Evolutionary conservation across 1,139 yeast species (phyloP).

Genomic region (Yarrowia galli): DNA sequence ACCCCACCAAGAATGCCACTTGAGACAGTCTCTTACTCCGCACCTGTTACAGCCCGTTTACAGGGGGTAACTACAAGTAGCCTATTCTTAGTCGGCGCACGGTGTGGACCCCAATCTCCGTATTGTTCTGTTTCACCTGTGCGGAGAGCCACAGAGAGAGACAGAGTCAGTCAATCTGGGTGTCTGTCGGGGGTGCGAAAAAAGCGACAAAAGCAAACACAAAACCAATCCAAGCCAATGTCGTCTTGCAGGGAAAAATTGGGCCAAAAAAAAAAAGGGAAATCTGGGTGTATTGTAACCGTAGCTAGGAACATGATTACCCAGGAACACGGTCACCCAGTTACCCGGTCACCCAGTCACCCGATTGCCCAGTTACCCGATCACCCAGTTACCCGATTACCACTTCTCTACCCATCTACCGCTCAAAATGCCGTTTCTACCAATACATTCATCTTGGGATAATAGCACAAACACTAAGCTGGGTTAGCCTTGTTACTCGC

Average conservation of each 20-base stretch:
- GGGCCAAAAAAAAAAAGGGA: no score
- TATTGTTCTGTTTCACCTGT: constrained; percentile 19
- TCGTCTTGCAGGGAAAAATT: no score
- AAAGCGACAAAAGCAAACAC: background rate
- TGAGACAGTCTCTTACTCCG: constrained; percentile 2
- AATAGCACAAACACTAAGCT: background rate
- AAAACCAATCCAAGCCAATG: background rate
- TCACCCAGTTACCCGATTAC: no score
- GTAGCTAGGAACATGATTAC: no score
- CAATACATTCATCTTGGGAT: background rate
- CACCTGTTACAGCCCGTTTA: background rate
- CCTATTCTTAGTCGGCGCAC: background rate
- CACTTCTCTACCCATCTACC: no score
- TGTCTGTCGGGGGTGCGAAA: background rate
- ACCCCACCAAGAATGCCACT: background rate
- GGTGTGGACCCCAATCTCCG: constrained; percentile 6
- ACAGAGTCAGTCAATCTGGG: no score
- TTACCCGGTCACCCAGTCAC: no score
- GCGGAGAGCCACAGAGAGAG: no score
- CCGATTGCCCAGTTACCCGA: no score
- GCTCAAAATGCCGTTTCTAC: background rate
- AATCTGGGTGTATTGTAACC: no score
- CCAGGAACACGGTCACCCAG: no score
- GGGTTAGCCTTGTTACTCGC: constrained; percentile 11
- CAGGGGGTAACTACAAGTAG: background rate